Evolutionary conservation across 2,329 filamentous ascomycete genomes (phyloP), one percentile per base, ranked within the genome.

Genomic region (Mycosphaerelloides madeirae): DNA sequence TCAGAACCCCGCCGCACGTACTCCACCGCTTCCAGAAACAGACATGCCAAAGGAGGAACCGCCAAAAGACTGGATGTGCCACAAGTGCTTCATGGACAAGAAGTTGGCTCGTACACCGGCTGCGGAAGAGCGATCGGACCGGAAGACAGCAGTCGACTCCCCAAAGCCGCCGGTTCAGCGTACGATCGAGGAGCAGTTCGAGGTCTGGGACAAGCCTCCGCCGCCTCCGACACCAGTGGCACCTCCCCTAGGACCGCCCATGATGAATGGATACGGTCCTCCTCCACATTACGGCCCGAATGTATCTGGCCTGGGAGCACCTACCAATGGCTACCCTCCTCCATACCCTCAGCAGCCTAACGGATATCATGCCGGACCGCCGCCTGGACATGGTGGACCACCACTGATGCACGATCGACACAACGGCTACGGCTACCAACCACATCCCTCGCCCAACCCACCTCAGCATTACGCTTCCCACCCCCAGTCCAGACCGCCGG

Each of bases 31-130:
- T 20, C 33, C 37, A 6, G 49, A 44, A 31, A 43, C 42, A 29
- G 31, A 28, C 6, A 15, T 41, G 6, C 19, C 43, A 6, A 35
- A 45, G 22, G 35, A 39, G 28, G 47, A 46, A 35, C 38, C 11
- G 29, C 52, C 45, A 16, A 48, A 49, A 28, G 56, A 56, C 5
- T 72, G 67, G 39, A 50, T 72, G n/a, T 75, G 72, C 48, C 69
- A 74, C 53, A 73, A 72, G 47, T 75, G 72, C 49, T 69, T 73
- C 51, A 67, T 70, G 62, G 69, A 68, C 56, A 68, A 65, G 50
- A 62, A 68, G 47, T 60, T 70, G 38, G 63, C 61, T 40, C 60
- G 59, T 9, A 62, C 59, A 11, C 60, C 63, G n/a, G 53, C 63
- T 31, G 58, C 69, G 13, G 63, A 64, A 33, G 53, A 54, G 15